These are phyloP conservation scores for Ascochyta rabiei DNA, from an alignment of 2,329 filamentous ascomycete genomes.

Conservation along the genomic window DNA sequence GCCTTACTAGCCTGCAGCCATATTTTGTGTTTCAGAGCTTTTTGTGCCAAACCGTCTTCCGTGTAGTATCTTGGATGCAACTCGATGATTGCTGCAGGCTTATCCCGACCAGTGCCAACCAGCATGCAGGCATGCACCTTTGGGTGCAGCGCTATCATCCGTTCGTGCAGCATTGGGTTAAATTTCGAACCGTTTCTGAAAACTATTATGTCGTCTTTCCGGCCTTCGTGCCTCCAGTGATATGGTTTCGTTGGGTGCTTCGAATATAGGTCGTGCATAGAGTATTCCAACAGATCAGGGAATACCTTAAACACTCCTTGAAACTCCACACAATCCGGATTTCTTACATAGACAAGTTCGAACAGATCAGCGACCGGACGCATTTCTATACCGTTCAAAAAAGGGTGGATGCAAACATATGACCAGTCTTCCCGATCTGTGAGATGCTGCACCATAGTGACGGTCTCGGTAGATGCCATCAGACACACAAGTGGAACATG, in stretches of 20 bases:
- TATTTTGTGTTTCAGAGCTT: slow-evolving; percentile 53
- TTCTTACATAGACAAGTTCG: slow-evolving; percentile 29
- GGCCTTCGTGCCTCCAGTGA: slow-evolving; percentile 34
- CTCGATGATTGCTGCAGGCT: slow-evolving; percentile 42
- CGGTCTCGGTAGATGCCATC: slow-evolving; percentile 29
- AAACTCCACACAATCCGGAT: slow-evolving; percentile 14
- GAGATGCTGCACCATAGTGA: slow-evolving; percentile 24
- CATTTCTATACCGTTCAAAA: slow-evolving; percentile 33
- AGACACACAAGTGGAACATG: slow-evolving; percentile 21
- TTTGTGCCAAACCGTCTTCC: slow-evolving; percentile 19
- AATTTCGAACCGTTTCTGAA: slow-evolving; percentile 29
- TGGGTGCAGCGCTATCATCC: slow-evolving; percentile 34
- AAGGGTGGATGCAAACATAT: slow-evolving; percentile 30
- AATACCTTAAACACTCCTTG: slow-evolving; percentile 31
- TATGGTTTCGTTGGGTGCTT: slow-evolving; percentile 33
- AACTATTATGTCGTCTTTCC: slow-evolving; percentile 32
- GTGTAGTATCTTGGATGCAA: slow-evolving; percentile 25
- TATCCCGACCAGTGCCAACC: slow-evolving; percentile 40
- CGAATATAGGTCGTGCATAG: slow-evolving; percentile 33
- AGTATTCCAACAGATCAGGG: slow-evolving; percentile 25
- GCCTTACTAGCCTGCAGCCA: slow-evolving; percentile 50
- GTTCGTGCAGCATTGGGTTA: slow-evolving; percentile 31
- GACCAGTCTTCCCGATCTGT: slow-evolving; percentile 35
- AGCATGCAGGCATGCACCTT: slow-evolving; percentile 41
- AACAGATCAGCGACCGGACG: slow-evolving; percentile 24